Base-by-base conservation (phyloP, 208 protist species). In the Trypanosoma rangeli region DNA sequence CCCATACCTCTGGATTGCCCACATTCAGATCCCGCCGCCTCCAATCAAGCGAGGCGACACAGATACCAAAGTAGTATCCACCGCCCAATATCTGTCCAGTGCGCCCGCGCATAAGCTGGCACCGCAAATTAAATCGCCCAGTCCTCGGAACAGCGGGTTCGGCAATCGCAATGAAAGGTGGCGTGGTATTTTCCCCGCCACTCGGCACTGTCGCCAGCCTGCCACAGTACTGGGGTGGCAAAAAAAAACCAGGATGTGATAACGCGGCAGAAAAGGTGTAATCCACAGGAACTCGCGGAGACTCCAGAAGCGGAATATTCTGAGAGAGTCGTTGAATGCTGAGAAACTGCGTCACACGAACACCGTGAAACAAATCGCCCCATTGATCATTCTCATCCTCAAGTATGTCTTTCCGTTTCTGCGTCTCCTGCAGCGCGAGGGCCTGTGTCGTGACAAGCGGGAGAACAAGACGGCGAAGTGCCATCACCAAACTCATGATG, bases 11-110 rank as follows among this genome's bases (percentile, higher is more conserved):
- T 15, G 85, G 61, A 15, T 73, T 74, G 60, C 74, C 80, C 59
- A 55, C 76, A 70, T 86, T 89, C 9, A 95, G 61, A 61, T 95
- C 88, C 52, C 83, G 82, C 29, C 80, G 79, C 49, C 79, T 82
- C 86, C 92, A 94, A 54, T 80, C 84, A 64, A 95, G 87, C 1
- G 76, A 70, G 1, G 68, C 53, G 5, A 78, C 78, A 66, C 92
- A 97, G 0, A 97, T 68, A 61, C 92, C 92, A 63, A 97, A 84
- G 74, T 95, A 97, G 76, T 95, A 97, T 46, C 89, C 92, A 8
- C 92, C 92, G 18, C 92, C 92, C n/a, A 97, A 84, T 64, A 94
- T 97, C 54, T 94, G 89, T 24, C 89, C 86, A 56, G 81, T 84
- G 56, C 92, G 83, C 22, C 89, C 89, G 52, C 92, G 92, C 18